Conservation (phyloP, 495 filamentous ascomycete genomes). For the Penicillium samsonianum region DNA sequence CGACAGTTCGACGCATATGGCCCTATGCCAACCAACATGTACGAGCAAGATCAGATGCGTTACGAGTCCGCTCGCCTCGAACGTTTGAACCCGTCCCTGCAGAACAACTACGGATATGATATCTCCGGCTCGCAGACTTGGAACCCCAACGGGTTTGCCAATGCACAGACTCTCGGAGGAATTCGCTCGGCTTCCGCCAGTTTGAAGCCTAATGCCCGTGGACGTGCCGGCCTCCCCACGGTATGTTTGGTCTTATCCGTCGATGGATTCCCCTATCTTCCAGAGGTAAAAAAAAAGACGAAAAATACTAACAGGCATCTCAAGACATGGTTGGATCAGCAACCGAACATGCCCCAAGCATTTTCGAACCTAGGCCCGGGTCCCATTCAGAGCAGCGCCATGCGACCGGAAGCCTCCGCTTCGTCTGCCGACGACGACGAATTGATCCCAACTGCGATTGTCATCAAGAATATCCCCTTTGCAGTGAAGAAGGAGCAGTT, state of each 20-base stretch:
- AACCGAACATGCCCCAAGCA: conserved; percentile 53
- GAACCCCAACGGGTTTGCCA: conserved; percentile 60
- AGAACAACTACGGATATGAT: conserved; percentile 60
- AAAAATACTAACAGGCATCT: background rate
- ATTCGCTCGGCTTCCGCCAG: conserved; percentile 57
- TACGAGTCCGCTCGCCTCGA: conserved; percentile 63
- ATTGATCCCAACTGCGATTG: conserved; percentile 95
- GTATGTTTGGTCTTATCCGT: conserved; percentile 42
- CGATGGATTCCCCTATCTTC: background rate
- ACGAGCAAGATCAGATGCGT: conserved; percentile 60
- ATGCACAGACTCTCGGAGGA: conserved; percentile 52
- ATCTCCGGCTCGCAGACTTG: conserved; percentile 65
- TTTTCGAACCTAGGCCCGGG: conserved; percentile 56
- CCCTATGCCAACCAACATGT: conserved; percentile 60
- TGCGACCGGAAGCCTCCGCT: conserved; percentile 53
- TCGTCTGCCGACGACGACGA: conserved; percentile 69
- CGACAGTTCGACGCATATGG: conserved; percentile 69
- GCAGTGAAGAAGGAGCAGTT: conserved; percentile 97
- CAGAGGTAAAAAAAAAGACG: background rate
- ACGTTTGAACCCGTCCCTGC: conserved; percentile 56
- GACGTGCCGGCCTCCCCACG: conserved; percentile 58
- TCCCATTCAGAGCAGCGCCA: conserved; percentile 50
- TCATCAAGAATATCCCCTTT: conserved; percentile 99
- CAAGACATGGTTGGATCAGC: conserved; percentile 63
- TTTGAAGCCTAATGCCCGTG: conserved; percentile 56